Conservation (phyloP, 208 protist genomes). For the Trypanosoma platydactyli region DNA sequence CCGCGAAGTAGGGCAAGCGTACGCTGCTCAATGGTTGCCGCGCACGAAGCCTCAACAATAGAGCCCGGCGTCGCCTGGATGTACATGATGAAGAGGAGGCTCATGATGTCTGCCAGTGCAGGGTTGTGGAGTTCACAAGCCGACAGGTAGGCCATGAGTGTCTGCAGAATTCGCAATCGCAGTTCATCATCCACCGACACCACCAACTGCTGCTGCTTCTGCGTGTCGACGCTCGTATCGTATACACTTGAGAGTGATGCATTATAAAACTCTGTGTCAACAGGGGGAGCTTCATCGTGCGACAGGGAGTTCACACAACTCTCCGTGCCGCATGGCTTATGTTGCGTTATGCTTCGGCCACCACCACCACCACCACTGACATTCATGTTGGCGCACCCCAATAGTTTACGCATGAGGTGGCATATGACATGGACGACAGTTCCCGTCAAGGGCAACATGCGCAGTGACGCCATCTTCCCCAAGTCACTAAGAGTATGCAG, state of each 20-base stretch:
- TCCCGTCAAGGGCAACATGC: conserved; percentile 51
- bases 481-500: conserved; percentile 68
- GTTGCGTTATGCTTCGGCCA: background rate
- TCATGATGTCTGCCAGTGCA: conserved; percentile 46
- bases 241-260: background rate
- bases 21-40: conserved; percentile 61
- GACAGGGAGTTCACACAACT: background rate
- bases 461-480: conserved; percentile 65
- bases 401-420: conserved; percentile 41
- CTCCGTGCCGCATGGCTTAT: background rate
- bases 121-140: conserved; percentile 45
- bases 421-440: conserved; percentile 45
- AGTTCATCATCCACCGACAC: conserved; percentile 50
- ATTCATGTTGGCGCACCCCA: background rate
- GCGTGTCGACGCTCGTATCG: background rate
- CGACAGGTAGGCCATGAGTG: conserved; percentile 49
- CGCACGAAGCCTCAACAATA: conserved; percentile 68
- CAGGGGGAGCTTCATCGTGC: background rate
- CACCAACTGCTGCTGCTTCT: background rate
- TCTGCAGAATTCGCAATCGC: conserved; percentile 57
- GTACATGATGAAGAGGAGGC: conserved; percentile 61
- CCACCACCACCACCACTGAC: background rate
- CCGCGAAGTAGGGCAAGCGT: conserved; percentile 36
- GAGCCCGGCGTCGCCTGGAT: conserved; percentile 38
- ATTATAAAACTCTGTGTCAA: conserved; percentile 5